Percentiles rank a stretch among this genome's conserved stretches.
Conservation (phyloP, 345 rosid genomes). For the Durio zibethinus region DNA sequence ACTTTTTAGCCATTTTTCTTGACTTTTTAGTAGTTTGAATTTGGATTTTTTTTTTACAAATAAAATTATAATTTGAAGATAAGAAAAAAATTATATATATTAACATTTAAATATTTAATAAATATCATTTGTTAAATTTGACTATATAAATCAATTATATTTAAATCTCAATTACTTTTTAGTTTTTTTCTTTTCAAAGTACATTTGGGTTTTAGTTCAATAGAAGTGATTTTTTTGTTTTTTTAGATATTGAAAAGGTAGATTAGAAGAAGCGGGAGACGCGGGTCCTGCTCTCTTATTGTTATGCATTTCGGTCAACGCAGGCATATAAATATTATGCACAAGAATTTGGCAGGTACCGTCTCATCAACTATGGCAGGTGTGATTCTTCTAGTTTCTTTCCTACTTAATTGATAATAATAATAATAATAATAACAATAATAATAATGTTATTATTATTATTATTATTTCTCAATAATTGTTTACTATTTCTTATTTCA, state of each 20-base stretch:
- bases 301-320: conserved; percentile 52
- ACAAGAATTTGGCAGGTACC: conserved; percentile 45
- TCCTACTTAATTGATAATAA: too few species aligned
- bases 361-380: conserved; percentile 40
- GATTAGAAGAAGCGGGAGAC: conserved; percentile 43
- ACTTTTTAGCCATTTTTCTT: neutral
- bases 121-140: too few species aligned
- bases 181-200: too few species aligned
- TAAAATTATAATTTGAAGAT: too few species aligned
- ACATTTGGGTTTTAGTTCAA: conserved; percentile 22
- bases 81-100: too few species aligned
- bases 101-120: too few species aligned
- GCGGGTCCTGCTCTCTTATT: conserved; percentile 52
- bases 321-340: conserved; percentile 22
- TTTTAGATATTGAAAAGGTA: conserved; percentile 10
- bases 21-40: neutral
- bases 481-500: neutral
- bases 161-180: too few species aligned
- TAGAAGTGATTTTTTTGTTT: neutral
- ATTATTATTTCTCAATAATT: too few species aligned
- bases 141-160: too few species aligned
- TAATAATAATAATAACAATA: too few species aligned
- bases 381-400: conserved; percentile 9
- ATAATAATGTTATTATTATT: too few species aligned
- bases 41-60: too few species aligned